Evolutionary conservation across 2,329 filamentous ascomycete species (phyloP), one percentile per base, ranked within the genome.

Genomic region (Exserohilum rostratum): DNA sequence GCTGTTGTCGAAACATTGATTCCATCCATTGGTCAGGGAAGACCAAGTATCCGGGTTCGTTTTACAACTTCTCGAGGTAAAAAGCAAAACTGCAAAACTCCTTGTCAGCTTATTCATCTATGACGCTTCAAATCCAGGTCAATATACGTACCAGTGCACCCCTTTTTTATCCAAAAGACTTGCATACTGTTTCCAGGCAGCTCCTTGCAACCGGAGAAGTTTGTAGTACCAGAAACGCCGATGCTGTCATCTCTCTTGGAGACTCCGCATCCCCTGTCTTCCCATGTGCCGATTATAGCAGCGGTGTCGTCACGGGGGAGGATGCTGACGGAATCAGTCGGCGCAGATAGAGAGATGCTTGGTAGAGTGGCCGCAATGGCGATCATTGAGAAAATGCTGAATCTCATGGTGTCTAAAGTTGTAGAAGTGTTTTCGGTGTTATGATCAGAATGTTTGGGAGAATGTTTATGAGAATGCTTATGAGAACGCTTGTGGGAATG

Each of bases 391-490:
- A 31, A 13, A 31, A 31, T 31, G 30, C n/a, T 31, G 30, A 31
- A 31, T 31, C 34, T 43, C 18, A 18, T 49, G 37, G 17, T 15
- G 17, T 27, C 38, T 9, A 27, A 15, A 18, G 9, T 30, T 17
- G 47, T 9, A 49, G 20, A 35, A 43, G 53, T 10, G 30, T 34
- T 29, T 59, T 47, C 58, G n/a, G n/a, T n/a, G n/a, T n/a, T n/a
- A n/a, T n/a, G n/a, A n/a, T n/a, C n/a, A n/a, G n/a, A 34, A 63
- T 31, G 11, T 13, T 7, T 31, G 11, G 11, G 30, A 3, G 11
- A 13, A 31, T 31, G 11, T 31, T 31, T 59, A 5, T 30, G 11
- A 13, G 30, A 31, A 31, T 31, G 11, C n/a, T 31, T 3, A 6
- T 30, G 29, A 30, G 6, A 30, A 30, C 12, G 29, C 12, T 30